Evolutionary conservation across 2,329 filamentous ascomycete genomes (phyloP).

Genomic region (Phoma herbarum): DNA sequence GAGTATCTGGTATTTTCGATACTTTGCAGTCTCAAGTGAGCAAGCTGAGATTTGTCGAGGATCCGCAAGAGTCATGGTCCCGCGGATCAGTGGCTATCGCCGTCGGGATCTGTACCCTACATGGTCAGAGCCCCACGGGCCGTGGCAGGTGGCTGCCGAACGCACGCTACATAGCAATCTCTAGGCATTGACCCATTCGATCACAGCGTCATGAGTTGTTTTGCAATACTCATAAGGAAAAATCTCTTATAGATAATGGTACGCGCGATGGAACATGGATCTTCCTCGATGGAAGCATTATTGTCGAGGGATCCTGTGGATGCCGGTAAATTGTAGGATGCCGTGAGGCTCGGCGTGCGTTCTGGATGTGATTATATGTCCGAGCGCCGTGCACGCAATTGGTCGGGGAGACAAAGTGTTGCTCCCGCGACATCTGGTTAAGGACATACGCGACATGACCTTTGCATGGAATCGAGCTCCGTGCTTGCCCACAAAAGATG

Average conservation of each 20-base stretch:
- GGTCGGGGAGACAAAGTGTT: conserved; percentile 8
- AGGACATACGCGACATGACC: conserved; percentile 1
- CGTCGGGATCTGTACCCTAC: conserved; percentile 9
- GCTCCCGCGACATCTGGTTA: conserved; percentile 6
- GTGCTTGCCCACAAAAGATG: conserved; percentile 5
- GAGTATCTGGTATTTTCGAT: conserved; percentile 22
- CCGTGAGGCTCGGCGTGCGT: conserved; percentile 8
- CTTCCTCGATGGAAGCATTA: background rate
- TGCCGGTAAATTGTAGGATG: conserved; percentile 7
- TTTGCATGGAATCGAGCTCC: background rate
- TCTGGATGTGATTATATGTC: conserved; percentile 12
- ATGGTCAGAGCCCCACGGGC: conserved; percentile 12
- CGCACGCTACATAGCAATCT: background rate
- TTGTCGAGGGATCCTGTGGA: background rate
- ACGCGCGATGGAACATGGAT: background rate
- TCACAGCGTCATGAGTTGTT: background rate
- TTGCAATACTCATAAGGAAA: background rate
- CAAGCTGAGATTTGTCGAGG: conserved; percentile 12
- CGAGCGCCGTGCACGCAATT: conserved; percentile 10
- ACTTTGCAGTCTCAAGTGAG: conserved; percentile 14
- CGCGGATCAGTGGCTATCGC: conserved; percentile 9
- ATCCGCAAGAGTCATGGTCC: conserved; percentile 13
- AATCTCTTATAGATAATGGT: background rate
- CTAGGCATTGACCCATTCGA: background rate
- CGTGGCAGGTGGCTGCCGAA: conserved; percentile 8